Base-by-base conservation (phyloP, 805 yeast genomes). In the Priceomyces melissophilus region DNA sequence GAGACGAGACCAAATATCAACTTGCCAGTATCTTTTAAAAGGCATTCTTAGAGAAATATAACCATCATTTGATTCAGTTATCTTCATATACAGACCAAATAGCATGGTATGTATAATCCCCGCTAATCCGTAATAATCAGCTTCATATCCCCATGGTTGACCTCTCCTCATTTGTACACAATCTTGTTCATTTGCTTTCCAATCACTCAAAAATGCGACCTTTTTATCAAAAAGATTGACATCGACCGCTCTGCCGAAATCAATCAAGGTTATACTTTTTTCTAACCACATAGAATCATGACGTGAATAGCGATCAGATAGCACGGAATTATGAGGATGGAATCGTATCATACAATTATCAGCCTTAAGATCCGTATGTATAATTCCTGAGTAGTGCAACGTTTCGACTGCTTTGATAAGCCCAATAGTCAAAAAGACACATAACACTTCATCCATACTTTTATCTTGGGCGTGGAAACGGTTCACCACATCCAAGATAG, bases 341-440 rank as follows among this genome's bases (percentile, higher is more conserved):
- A 84, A 69, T 30, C 84, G 61, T 0, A 87, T 54, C 95, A 89
- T 84, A 48, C 93, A 85, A 55, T 88, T 89, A 47, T 86, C 96
- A 0, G 96, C 83, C 54, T 84, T 86, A 40, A 89, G 60, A 57
- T 89, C 95, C 2, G 96, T 95, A 63, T 89, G 96, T 10, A 89
- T 68, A 1, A 89, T 79, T 0, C 82, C 82, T 11, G 74, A 60
- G 0, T 60, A 57, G 54, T 89, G 96, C n/a, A 90, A 59, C 2
- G 65, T 58, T 38, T 79, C 81, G 4, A 87, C 61, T 0, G 78
- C 69, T 32, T 76, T 70, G 34, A 89, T 52, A 9, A 90, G 55
- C 54, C 88, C 88, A 8, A 79, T 63, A 0, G 91, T 69, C 30
- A 87, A 64, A 52, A 78, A 84, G 42, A 84, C 73, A 3, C 76